A percentile compares a stretch with the other conserved stretches of the same genome.
Evolutionary conservation across 1,139 yeast species (phyloP).

Genomic region (Yamadazyma conglobata): DNA sequence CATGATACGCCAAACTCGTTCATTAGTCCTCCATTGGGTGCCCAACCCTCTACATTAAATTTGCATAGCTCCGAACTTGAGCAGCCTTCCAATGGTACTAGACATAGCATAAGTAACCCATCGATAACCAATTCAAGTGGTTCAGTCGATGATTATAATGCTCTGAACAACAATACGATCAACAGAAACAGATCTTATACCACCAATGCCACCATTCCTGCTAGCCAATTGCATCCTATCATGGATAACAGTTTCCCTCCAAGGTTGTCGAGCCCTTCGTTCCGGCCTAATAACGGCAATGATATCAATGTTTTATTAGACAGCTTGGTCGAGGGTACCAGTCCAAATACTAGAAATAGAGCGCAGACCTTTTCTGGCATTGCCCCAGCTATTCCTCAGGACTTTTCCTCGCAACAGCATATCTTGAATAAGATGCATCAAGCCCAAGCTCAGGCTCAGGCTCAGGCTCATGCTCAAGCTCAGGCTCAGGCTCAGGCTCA

Average conservation of each 20-base stretch:
- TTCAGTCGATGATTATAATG: conserved; percentile 3
- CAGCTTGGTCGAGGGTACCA: conserved; percentile 25
- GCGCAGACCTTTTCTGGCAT: conserved; percentile 45
- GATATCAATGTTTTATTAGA: conserved; percentile 33
- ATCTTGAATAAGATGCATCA: conserved; percentile 11
- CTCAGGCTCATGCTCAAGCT: neutral
- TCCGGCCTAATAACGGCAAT: conserved; percentile 15
- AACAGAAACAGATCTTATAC: conserved; percentile 48
- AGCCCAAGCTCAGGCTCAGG: conserved; percentile 5
- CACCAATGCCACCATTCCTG: conserved; percentile 38
- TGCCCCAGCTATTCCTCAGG: conserved; percentile 23
- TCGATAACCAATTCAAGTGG: conserved; percentile 1
- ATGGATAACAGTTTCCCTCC: conserved; percentile 1
- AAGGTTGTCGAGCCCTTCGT: conserved; percentile 14
- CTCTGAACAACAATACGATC: conserved; percentile 4
- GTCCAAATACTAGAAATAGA: conserved; percentile 28
- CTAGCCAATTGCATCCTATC: conserved; percentile 5
- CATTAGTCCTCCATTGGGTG: conserved; percentile 30
- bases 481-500: conserved; percentile 4
- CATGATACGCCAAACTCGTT: conserved; percentile 17
- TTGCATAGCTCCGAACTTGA: conserved; percentile 7
- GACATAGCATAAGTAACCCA: no score
- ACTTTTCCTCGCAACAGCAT: conserved; percentile 11
- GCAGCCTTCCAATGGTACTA: conserved; percentile 5
- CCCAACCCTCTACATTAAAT: conserved; percentile 20